phyloP scores from a whole-genome alignment of 1,284 basidiomycete species.

The Pascua guehoae region DNA sequence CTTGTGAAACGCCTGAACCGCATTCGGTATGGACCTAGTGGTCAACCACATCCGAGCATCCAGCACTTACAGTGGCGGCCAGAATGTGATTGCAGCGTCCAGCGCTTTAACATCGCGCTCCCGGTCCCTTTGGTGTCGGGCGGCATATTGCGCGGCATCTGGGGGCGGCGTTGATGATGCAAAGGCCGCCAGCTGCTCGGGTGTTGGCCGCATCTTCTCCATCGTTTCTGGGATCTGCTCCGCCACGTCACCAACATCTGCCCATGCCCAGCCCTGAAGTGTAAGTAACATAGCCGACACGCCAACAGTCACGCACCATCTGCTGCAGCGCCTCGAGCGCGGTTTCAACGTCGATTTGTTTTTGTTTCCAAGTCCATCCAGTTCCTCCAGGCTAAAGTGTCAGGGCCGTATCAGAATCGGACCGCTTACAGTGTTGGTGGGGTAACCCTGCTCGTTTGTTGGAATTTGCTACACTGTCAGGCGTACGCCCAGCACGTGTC shows the following conservation, averaged over 20 bases:
- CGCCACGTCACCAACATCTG: constrained; percentile 22
- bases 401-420: not conserved
- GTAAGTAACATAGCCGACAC: not conserved
- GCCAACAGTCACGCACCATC: constrained; percentile 23
- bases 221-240: constrained; percentile 22
- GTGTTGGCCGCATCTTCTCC: constrained; percentile 25
- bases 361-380: constrained; percentile 40
- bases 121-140: not conserved
- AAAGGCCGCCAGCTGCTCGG: constrained; percentile 17
- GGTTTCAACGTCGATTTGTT: constrained; percentile 25
- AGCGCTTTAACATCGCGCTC: constrained; percentile 7
- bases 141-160: not conserved
- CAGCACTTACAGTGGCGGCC: constrained; percentile 19
- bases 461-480: constrained; percentile 30
- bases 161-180: not conserved
- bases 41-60: too few relatives aligned
- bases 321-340: constrained; percentile 35
- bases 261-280: constrained; percentile 27
- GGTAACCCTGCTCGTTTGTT: constrained; percentile 41
- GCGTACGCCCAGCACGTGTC: constrained; percentile 28
- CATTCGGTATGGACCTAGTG: too few relatives aligned
- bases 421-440: constrained; percentile 24
- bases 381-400: constrained; percentile 27
- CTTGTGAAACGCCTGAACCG: too few relatives aligned
- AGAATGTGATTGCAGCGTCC: constrained; percentile 9